Conservation (phyloP, 345 rosid genomes). For the Excoecaria agallocha region DNA sequence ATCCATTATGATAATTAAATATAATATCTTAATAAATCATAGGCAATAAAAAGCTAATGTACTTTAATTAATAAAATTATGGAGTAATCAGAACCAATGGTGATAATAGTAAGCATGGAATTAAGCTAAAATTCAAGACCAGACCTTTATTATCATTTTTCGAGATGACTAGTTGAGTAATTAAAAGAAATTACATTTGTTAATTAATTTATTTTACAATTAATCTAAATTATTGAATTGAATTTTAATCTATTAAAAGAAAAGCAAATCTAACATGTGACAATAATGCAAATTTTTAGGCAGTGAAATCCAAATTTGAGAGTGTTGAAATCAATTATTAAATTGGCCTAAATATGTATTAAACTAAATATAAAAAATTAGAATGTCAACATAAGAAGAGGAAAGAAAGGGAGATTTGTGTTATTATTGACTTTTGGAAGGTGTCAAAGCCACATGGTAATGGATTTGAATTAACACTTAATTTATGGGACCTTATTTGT, state of each 20-base stretch:
- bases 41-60: too few species aligned
- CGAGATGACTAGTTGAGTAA: too few species aligned
- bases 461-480: background rate
- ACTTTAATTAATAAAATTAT: too few species aligned
- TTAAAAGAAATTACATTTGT: background rate
- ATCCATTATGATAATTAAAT: too few species aligned
- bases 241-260: background rate
- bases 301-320: background rate
- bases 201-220: background rate
- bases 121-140: too few species aligned
- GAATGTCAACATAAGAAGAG: slow-evolving; percentile 24
- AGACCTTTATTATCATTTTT: too few species aligned
- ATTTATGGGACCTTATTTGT: background rate
- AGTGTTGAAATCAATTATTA: background rate
- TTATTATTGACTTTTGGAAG: slow-evolving; percentile 25
- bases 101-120: too few species aligned
- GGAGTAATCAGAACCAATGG: too few species aligned
- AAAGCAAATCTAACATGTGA: slow-evolving; percentile 5
- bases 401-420: background rate
- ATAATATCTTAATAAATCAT: too few species aligned
- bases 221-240: background rate
- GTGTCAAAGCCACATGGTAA: slow-evolving; percentile 20
- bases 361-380: background rate
- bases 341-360: background rate
- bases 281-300: slow-evolving; percentile 16